These are phyloP conservation scores for Hymenoscyphus albidus DNA, from an alignment of 2,329 filamentous ascomycete genomes.

Conservation along the genomic window DNA sequence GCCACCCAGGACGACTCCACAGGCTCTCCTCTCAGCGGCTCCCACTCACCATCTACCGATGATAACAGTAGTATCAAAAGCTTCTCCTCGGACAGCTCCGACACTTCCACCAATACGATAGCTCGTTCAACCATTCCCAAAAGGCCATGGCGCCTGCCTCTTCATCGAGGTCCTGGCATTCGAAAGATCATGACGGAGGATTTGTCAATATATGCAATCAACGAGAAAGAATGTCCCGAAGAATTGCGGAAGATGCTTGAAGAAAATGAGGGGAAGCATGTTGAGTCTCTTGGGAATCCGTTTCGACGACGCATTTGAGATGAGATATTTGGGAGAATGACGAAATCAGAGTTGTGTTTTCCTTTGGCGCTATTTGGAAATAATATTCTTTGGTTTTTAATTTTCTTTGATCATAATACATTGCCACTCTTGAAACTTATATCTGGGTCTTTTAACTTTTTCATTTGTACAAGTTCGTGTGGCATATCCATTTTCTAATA, in stretches of 20 bases:
- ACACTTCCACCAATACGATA: background rate
- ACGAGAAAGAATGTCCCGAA: background rate
- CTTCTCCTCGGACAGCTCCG: background rate
- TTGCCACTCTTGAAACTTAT: too few species aligned
- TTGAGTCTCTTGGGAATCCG: background rate
- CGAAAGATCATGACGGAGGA: background rate
- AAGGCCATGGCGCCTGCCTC: background rate
- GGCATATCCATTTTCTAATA: too few species aligned
- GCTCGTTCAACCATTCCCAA: background rate
- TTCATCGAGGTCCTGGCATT: background rate
- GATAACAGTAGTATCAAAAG: background rate
- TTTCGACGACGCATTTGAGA: background rate
- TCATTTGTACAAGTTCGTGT: too few species aligned
- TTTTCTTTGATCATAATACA: too few species aligned
- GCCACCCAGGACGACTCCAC: background rate
- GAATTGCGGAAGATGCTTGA: background rate
- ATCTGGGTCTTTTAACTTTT: too few species aligned
- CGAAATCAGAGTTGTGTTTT: background rate
- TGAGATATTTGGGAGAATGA: background rate
- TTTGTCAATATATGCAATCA: background rate
- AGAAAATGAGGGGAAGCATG: background rate
- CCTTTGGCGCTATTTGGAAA: too few species aligned
- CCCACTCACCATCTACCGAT: background rate
- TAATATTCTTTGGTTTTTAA: too few species aligned
- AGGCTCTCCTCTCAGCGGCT: background rate